A percentile compares a stretch with the other conserved stretches of the same genome.
These are phyloP conservation scores for Fusarium robinianum DNA, from an alignment of 2,329 filamentous ascomycete species.

Conservation along the genomic window DNA sequence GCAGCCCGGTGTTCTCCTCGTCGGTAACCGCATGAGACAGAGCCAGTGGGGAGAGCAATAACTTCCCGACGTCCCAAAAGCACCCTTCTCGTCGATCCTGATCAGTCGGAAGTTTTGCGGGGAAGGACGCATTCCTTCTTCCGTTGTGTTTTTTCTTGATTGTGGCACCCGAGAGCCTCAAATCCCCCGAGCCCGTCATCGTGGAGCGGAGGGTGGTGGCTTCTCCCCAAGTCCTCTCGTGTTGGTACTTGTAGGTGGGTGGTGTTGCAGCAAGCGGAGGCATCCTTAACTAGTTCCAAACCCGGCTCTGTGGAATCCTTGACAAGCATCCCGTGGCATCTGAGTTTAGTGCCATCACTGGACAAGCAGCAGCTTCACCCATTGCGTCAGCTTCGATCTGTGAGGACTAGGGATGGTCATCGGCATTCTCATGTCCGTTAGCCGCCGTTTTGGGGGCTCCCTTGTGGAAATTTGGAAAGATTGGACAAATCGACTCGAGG, in stretches of 20 bases:
- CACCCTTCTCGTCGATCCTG: constrained; percentile 11
- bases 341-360: constrained; percentile 31
- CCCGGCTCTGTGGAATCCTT: constrained; percentile 10
- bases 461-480: constrained; percentile 30
- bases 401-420: constrained; percentile 29
- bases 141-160: neutral
- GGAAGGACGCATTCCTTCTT: constrained; percentile 20
- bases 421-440: constrained; percentile 12
- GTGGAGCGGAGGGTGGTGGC: constrained; percentile 17
- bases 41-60: constrained; percentile 1
- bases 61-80: constrained; percentile 4
- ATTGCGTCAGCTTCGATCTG: constrained; percentile 34
- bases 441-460: constrained; percentile 23
- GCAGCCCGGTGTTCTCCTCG: constrained; percentile 19
- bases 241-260: constrained; percentile 8
- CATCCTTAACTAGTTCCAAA: constrained; percentile 18
- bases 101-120: constrained; percentile 14
- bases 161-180: constrained; percentile 24
- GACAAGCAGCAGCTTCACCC: constrained; percentile 30
- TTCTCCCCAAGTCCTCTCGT: constrained; percentile 8
- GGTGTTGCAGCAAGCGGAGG: constrained; percentile 4
- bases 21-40: constrained; percentile 25
- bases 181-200: constrained; percentile 20
- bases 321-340: constrained; percentile 30
- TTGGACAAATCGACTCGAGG: constrained; percentile 9